phyloP scores from a whole-genome alignment of 768 basidiomycete species.

The Lentinula detonsa region DNA sequence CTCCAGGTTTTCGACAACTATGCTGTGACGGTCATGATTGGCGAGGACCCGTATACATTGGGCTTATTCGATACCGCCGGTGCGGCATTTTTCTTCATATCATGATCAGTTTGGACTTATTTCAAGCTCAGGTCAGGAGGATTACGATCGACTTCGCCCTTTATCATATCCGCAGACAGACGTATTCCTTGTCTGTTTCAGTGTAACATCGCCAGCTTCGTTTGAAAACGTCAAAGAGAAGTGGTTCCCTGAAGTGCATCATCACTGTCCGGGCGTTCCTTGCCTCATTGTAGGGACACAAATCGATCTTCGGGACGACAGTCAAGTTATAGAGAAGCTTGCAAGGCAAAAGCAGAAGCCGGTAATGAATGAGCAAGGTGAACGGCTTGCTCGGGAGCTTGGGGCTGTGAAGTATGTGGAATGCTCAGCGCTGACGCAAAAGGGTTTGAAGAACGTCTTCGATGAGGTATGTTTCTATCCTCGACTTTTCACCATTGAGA shows the following conservation, averaged over 20 bases:
- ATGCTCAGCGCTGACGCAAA: conserved; percentile 98
- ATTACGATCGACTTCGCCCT: conserved; percentile 98
- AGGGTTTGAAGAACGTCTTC: conserved; percentile 99
- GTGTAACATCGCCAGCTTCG: conserved; percentile 95
- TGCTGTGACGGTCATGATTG: conserved; percentile 99
- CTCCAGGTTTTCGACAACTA: conserved; percentile 90
- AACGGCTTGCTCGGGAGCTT: conserved; percentile 92
- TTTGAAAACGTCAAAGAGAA: conserved; percentile 99
- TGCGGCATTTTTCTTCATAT: conserved; percentile 33
- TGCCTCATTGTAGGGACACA: conserved; percentile 99
- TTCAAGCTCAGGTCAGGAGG: conserved; percentile 79
- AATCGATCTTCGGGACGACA: conserved; percentile 92
- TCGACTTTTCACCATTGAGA: not conserved
- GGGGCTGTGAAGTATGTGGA: conserved; percentile 99
- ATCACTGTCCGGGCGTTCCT: conserved; percentile 98
- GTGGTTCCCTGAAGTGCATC: conserved; percentile 99
- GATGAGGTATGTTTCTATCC: conserved; percentile 72
- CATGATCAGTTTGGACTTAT: not conserved
- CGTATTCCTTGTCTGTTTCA: conserved; percentile 99
- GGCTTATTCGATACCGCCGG: conserved; percentile 99
- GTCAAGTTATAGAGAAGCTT: conserved; percentile 91
- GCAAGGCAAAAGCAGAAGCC: conserved; percentile 95
- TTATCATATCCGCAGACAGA: conserved; percentile 99
- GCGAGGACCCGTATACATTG: conserved; percentile 97
- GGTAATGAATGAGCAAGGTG: conserved; percentile 82